Percentiles rank a stretch among this genome's conserved stretches.
Evolutionary conservation across 805 yeast species (phyloP).

Genomic region (Candida insectorum): DNA sequence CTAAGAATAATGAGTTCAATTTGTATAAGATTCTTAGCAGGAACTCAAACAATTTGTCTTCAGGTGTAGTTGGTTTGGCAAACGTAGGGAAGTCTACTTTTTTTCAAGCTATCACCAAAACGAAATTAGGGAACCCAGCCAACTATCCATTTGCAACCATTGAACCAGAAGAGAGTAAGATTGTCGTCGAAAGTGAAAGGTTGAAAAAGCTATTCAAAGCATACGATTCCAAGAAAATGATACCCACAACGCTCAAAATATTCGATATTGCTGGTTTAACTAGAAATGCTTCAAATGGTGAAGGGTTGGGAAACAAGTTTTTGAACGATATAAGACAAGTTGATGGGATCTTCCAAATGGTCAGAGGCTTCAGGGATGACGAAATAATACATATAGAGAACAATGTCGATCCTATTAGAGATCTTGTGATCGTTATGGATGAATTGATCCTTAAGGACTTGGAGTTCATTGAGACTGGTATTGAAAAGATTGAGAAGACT

Average conservation of each 20-base stretch:
- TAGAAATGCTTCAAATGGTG: constrained; percentile 59
- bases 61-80: constrained; percentile 57
- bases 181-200: constrained; percentile 48
- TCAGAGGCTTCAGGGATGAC: constrained; percentile 59
- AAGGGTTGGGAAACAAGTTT: constrained; percentile 74
- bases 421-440: constrained; percentile 59
- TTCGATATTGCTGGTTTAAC: constrained; percentile 72
- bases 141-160: constrained; percentile 72
- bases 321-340: constrained; percentile 66
- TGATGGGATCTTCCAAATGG: constrained; percentile 69
- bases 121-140: constrained; percentile 54
- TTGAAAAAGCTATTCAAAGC: constrained; percentile 46
- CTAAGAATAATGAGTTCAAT: too few species aligned
- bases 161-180: constrained; percentile 65
- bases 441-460: constrained; percentile 60
- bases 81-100: constrained; percentile 52
- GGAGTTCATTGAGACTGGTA: constrained; percentile 55
- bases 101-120: constrained; percentile 55
- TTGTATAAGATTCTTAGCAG: constrained; percentile 22
- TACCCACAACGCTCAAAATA: constrained; percentile 56
- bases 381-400: constrained; percentile 64
- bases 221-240: constrained; percentile 47
- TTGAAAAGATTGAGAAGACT: constrained; percentile 27
- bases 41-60: constrained; percentile 33
- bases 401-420: constrained; percentile 58